Base-by-base conservation (phyloP, 805 yeast genomes). In the Ogataea pini region DNA sequence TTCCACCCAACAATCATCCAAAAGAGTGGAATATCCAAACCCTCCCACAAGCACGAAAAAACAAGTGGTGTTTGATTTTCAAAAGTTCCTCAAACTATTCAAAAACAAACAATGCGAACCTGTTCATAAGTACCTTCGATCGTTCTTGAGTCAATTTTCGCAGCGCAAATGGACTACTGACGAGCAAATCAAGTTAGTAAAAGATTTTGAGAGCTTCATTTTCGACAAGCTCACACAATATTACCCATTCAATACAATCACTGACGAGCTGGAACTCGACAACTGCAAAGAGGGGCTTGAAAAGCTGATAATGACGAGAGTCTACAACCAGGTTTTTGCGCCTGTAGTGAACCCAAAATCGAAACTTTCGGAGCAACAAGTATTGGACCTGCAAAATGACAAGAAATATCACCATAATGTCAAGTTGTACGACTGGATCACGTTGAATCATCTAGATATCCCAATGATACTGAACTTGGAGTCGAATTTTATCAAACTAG, bases 241-340 rank as follows among this genome's bases (percentile, higher is more conserved):
- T 58, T 86, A 85, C 52, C 97, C 97, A 1, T 92, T 94, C 64
- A 76, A 80, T 18, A 70, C 79, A 2, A 76, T 89, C 72, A 72
- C 67, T 36, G 82, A 80, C 14, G 78, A 74, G 2, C 72, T 73
- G 17, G 82, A 78, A 45, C 69, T 87, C 43, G 82, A 76, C 32
- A 89, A 91, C 61, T 84, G 96, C 2, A 72, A 83, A 55, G 97
- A 90, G 58, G 99, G 99, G 0, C 75, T 94, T 58, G 99, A 94
- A 66, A 94, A 94, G 65, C 74, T 94, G 36, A 76, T 95, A 8
- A 89, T 91, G 96, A 91, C 92, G 47, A 76, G 96, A 54, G 67
- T 95, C 2, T 91, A 89, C 64, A 73, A 74, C 1, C 80, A 78
- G 46, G 85, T 92, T 25, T 95, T 86, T 61, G 82, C 97, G 0